These are phyloP conservation scores for Irpex sp. DNA, from an alignment of 1,284 basidiomycete genomes.

Conservation along the genomic window DNA sequence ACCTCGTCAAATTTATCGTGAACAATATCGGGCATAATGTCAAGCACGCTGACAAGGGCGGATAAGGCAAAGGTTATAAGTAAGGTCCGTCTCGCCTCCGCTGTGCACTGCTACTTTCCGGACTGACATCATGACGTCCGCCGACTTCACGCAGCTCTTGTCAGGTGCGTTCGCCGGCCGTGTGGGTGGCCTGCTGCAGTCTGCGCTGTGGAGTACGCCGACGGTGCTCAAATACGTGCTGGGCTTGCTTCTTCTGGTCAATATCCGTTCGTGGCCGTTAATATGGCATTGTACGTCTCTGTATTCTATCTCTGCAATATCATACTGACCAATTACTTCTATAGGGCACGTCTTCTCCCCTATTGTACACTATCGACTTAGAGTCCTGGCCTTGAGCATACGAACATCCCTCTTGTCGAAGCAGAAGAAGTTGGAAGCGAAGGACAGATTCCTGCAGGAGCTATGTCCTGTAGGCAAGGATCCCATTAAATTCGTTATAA, in stretches of 20 bases:
- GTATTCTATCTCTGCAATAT: not conserved
- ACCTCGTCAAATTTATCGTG: not conserved
- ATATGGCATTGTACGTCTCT: constrained; percentile 58
- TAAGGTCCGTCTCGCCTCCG: not conserved
- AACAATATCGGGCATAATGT: not conserved
- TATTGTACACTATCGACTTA: constrained; percentile 34
- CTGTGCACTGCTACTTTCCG: not conserved
- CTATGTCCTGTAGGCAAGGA: constrained; percentile 52
- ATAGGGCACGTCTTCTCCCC: constrained; percentile 45
- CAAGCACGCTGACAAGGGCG: not conserved
- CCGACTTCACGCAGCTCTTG: not conserved
- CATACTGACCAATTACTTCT: not conserved
- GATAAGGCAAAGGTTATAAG: not conserved
- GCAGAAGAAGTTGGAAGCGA: constrained; percentile 20
- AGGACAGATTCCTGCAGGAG: constrained; percentile 33
- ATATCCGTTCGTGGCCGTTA: constrained; percentile 53
- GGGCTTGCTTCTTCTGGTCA: constrained; percentile 40
- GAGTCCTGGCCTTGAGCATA: constrained; percentile 31
- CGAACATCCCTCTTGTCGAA: constrained; percentile 37
- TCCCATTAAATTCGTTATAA: constrained; percentile 41
- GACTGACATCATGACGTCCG: not conserved
- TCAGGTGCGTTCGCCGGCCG: not conserved
- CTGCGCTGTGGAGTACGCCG: not conserved
- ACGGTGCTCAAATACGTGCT: constrained; percentile 20
- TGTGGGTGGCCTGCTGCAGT: not conserved